These are phyloP conservation scores for Amanita rimosa DNA, from an alignment of 768 basidiomycete species.

Conservation along the genomic window DNA sequence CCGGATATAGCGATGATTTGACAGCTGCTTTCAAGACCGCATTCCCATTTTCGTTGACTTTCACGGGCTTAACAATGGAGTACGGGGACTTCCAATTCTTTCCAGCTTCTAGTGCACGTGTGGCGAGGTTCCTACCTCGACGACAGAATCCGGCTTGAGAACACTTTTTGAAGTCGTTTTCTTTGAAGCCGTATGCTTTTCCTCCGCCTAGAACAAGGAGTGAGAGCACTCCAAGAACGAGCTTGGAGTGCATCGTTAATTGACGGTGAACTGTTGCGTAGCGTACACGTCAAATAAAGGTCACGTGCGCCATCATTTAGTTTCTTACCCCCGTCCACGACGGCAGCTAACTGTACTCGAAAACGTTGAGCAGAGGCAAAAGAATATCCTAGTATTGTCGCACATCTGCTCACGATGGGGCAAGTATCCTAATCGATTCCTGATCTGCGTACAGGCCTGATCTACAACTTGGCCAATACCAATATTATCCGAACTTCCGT, in stretches of 20 bases:
- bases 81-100: constrained; percentile 81
- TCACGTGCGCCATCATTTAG: too few species aligned
- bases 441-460: too few species aligned
- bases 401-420: neutral
- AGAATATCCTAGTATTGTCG: neutral
- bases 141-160: constrained; percentile 93
- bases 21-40: constrained; percentile 68
- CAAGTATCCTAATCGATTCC: too few species aligned
- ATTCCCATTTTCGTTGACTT: constrained; percentile 32
- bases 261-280: neutral
- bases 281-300: neutral
- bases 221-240: constrained; percentile 6
- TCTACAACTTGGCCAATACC: too few species aligned
- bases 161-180: constrained; percentile 90
- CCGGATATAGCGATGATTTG: constrained; percentile 72
- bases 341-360: too few species aligned
- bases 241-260: constrained; percentile 1
- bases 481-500: too few species aligned
- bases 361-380: too few species aligned
- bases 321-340: too few species aligned
- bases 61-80: constrained; percentile 48
- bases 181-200: constrained; percentile 47
- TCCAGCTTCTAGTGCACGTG: constrained; percentile 48
- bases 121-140: constrained; percentile 69
- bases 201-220: constrained; percentile 5